Conservation (phyloP, 441 rosid species). For the Corymbia citriodora region DNA sequence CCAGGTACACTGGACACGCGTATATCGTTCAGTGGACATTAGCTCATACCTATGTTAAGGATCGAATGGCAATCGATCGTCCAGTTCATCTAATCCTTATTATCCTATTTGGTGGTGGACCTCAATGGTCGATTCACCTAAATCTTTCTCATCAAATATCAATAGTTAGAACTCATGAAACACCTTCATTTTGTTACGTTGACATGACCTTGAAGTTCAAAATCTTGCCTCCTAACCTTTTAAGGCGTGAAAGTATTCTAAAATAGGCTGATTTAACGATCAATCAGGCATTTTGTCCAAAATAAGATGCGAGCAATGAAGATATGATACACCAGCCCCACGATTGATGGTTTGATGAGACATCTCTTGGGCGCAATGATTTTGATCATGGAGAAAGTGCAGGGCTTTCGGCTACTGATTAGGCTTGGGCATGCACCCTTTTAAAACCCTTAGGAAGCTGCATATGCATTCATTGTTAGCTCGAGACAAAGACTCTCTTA, state of each 20-base stretch:
- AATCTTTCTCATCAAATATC: neutral
- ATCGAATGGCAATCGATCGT: rapidly evolving
- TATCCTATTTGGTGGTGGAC: too few relatives aligned
- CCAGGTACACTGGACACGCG: rapidly evolving
- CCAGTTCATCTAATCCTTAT: neutral
- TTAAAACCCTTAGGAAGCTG: too few relatives aligned
- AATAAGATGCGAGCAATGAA: neutral
- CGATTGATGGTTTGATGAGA: neutral
- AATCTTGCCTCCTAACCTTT: neutral
- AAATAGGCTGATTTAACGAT: neutral
- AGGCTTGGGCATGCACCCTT: neutral
- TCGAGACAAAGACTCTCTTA: neutral
- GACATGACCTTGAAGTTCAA: neutral
- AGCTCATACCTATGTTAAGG: neutral
- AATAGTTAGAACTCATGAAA: neutral
- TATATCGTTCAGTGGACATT: neutral
- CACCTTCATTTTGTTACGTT: neutral
- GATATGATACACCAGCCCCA: neutral
- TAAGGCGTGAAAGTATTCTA: neutral
- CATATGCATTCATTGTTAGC: too few relatives aligned
- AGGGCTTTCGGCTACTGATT: neutral
- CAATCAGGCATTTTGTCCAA: neutral
- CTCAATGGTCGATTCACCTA: too few relatives aligned
- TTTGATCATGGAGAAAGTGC: neutral
- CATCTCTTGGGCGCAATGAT: neutral